These are phyloP conservation scores for Hyphopichia homilentoma DNA, from an alignment of 805 yeast species.

Conservation along the genomic window DNA sequence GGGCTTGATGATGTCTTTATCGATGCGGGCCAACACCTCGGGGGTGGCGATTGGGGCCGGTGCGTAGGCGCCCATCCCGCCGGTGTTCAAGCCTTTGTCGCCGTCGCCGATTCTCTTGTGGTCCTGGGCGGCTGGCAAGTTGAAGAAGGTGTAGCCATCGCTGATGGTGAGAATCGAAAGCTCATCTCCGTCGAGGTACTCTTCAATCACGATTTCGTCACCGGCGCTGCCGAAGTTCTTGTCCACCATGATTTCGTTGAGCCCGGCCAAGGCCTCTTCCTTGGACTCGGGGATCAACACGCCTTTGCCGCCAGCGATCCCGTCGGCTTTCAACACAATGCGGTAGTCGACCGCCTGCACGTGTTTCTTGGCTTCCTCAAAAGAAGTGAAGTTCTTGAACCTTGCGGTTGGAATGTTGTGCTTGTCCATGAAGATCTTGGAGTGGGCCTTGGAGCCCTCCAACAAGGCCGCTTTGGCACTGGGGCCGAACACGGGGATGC, in stretches of 20 bases:
- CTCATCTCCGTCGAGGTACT: conserved; percentile 95
- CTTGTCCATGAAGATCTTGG: conserved; percentile 89
- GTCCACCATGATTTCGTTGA: conserved; percentile 85
- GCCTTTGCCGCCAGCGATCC: conserved; percentile 98
- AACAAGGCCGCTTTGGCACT: conserved; percentile 80
- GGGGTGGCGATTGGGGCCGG: conserved; percentile 96
- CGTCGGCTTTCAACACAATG: conserved; percentile 94
- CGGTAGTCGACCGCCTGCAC: conserved; percentile 62
- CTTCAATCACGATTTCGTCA: conserved; percentile 89
- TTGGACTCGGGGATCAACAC: conserved; percentile 84
- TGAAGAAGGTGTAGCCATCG: conserved; percentile 89
- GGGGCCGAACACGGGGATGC: conserved; percentile 98
- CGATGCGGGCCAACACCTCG: conserved; percentile 62
- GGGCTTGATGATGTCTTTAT: conserved; percentile 76
- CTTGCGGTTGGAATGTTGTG: conserved; percentile 94
- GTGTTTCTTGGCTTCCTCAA: conserved; percentile 70
- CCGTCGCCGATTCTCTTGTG: conserved; percentile 94
- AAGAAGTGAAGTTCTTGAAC: conserved; percentile 77
- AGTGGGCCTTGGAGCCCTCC: conserved; percentile 96
- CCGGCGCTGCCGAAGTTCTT: conserved; percentile 92
- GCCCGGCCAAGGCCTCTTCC: conserved; percentile 80
- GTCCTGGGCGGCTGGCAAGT: conserved; percentile 96
- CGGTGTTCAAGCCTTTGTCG: conserved; percentile 93
- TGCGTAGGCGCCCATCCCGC: conserved; percentile 99
- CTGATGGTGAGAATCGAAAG: conserved; percentile 85